Evolutionary conservation across 148 eudicot species (phyloP), one percentile per base, ranked within the genome.

Genomic region (Vaccinium myrtillus): DNA sequence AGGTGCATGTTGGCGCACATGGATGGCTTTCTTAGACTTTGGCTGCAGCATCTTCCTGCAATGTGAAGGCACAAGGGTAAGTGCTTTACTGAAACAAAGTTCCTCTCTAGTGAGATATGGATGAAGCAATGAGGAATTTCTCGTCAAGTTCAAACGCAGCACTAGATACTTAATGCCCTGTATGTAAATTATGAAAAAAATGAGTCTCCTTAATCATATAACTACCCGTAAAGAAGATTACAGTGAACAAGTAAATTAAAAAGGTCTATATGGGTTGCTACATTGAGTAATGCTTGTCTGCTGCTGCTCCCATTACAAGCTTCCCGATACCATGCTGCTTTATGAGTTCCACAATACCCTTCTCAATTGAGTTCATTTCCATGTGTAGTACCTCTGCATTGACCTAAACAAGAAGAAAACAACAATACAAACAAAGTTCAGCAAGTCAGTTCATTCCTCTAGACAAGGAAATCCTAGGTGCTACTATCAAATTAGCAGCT

Each of bases 271-370:
- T 46, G 80, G 13, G 56, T 63, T 50, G 25, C 21, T 85, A 95
- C 99, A 87, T 94, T 32, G 95, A 91, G 84, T 87, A 93, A 80
- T 83, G 81, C 75, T 69, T 88, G 79, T 94, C 94, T 3, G 91
- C 91, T 12, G 99, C 98, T 48, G 95, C 98, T 82, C 99, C 99
- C 94, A 97, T 94, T 59, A 97, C 98, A 85, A 97, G 95, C 87
- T 83, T 91, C 86, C 88, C 87, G 82, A 97, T 94, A 82, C 85
- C 85, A 56, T 94, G 86, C 79, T 87, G 87, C 51, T 88, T 77
- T 86, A 97, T 85, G 71, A 94, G 90, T 79, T 94, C 89, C 83
- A 97, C 91, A 79, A 97, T 94, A 78, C 98, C 99, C 89, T 91
- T 91, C 92, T 91, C 93, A 78, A 94, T 88, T 12, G 95, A 89